Evolutionary conservation across 768 basidiomycete species (phyloP).

Genomic region (Tricholoma sp.): DNA sequence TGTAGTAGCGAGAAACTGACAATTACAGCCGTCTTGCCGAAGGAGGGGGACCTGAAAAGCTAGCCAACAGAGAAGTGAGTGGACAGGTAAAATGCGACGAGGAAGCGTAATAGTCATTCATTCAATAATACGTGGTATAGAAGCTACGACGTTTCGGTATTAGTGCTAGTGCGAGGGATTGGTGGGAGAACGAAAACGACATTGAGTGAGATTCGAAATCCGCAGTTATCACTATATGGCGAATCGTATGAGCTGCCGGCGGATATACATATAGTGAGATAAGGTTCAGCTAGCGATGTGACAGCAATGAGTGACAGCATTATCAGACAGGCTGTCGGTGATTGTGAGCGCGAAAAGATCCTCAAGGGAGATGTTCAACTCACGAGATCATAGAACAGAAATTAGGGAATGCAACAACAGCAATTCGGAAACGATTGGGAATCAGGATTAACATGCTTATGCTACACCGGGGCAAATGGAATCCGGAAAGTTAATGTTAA

Average conservation of each 20-base stretch:
- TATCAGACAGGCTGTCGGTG: conserved; percentile 1
- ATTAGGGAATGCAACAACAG: background rate
- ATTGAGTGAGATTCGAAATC: background rate
- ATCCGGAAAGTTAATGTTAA: conserved; percentile 9
- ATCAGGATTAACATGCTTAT: conserved; percentile 2
- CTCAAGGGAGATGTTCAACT: background rate
- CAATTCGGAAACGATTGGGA: background rate
- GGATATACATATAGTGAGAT: background rate
- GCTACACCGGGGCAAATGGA: conserved; percentile 1
- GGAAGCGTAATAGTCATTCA: background rate
- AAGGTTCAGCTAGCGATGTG: background rate
- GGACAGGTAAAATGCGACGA: background rate
- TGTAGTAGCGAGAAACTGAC: background rate
- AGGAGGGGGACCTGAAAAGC: background rate
- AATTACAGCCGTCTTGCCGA: background rate
- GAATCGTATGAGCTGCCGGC: background rate
- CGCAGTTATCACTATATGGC: background rate
- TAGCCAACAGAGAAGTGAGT: background rate
- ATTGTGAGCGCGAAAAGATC: background rate
- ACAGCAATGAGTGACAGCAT: background rate
- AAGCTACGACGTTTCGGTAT: background rate
- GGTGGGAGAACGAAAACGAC: background rate
- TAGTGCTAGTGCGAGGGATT: background rate
- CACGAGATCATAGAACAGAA: background rate
- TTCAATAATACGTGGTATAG: conserved; percentile 4